phyloP scores from a whole-genome alignment of 192 early-diverging fungal species.

The Spizellomyces punctatus region DNA sequence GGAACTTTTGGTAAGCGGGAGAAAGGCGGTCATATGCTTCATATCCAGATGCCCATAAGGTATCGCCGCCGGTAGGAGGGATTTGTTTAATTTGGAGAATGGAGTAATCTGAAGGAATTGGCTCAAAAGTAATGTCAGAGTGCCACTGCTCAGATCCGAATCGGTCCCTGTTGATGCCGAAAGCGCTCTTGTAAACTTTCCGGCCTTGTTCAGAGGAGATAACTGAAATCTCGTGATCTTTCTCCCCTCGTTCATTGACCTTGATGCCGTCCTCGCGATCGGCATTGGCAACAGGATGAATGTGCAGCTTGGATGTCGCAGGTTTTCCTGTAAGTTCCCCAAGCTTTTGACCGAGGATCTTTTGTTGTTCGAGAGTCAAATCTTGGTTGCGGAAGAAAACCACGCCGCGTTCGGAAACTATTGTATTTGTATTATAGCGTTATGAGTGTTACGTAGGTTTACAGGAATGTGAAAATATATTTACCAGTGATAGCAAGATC shows the following conservation, averaged over 20 bases:
- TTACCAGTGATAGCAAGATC: not conserved
- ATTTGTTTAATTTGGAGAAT: no score
- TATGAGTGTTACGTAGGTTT: not conserved
- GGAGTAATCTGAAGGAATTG: no score
- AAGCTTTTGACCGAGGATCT: not conserved
- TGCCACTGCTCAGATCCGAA: not conserved
- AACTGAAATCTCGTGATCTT: not conserved
- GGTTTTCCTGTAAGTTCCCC: not conserved
- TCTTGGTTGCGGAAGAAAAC: conserved; percentile 1
- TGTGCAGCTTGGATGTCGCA: not conserved
- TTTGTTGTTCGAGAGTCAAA: not conserved
- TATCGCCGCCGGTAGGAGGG: no score
- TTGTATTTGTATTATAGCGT: not conserved
- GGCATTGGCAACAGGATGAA: conserved; percentile 5
- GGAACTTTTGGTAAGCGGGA: no score
- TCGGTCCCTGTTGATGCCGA: not conserved
- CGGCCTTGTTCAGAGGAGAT: not conserved
- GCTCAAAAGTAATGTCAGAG: not conserved
- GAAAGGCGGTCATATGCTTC: no score
- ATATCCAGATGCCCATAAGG: no score
- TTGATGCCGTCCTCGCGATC: conserved; percentile 4
- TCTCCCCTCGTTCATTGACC: not conserved
- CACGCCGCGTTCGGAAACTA: not conserved
- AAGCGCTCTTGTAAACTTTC: not conserved
- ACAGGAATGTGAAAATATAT: not conserved